Evolutionary conservation across 352 stramenopile species (phyloP), one percentile per base, ranked within the genome.

Genomic region (Hyaloperonospora brassicae): DNA sequence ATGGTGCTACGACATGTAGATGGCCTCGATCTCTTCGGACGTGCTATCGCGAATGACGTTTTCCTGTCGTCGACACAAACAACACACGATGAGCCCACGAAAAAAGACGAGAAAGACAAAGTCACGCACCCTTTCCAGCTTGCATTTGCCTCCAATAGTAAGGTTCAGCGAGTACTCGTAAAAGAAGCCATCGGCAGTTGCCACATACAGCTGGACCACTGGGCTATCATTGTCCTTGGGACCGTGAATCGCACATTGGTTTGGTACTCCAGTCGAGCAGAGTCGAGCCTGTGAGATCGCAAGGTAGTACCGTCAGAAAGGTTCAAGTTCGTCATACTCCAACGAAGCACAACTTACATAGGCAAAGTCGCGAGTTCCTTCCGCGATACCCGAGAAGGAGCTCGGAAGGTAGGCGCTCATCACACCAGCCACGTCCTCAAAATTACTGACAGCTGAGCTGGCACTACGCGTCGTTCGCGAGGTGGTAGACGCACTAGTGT

Each of bases 161-260:
- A 91, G 52, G 50, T 91, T 84, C 3, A 94, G 73, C 2, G 82
- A 88, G 50, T 94, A 94, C 45, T 94, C 81, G 59, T 92, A 94
- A 59, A 94, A 94, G 52, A 84, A 91, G 6, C 81, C 84, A 17
- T 92, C 82, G 0, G 64, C 70, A 1, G 84, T 94, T 43, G 78
- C 79, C 10, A 94, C 82, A 43, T 91, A 88, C 6, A 94, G 62
- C 59, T 89, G 77, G 9, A 84, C 72, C 30, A 79, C 53, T 10
- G 79, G 68, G 31, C 76, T 76, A 1, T 58, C 66, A 0, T 47
- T 38, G 40, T 88, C 74, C 41, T 68, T 74, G 5, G 84, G 84
- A 1, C 84, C 84, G 47, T 89, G 82, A n/a, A 94, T 67, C 13
- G 81, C 84, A 55, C 81, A 92, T 17, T 84, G 62, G 34, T 91